A percentile compares a stretch with the other conserved stretches of the same genome.
phyloP scores from a whole-genome alignment of 192 early-diverging fungal genomes.

The Coemansia sp. region DNA sequence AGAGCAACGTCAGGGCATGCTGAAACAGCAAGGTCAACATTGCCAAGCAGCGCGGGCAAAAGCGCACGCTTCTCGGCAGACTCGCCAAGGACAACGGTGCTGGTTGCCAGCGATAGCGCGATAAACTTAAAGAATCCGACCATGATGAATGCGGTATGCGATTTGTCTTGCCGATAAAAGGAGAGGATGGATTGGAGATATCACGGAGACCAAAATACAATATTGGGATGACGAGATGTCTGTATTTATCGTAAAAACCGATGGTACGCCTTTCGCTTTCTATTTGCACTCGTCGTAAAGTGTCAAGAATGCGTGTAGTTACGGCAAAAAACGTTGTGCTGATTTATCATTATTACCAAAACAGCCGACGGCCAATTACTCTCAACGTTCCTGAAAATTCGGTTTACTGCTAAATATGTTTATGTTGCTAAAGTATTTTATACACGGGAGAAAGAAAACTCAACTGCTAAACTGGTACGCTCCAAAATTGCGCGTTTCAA shows the following conservation, averaged over 20 bases:
- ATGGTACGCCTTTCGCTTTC: neutral
- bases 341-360: neutral
- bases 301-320: neutral
- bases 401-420: neutral
- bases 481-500: constrained; percentile 27
- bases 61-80: constrained; percentile 32
- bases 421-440: neutral
- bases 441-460: neutral
- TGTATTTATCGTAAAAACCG: neutral
- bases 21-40: constrained; percentile 29
- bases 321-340: neutral
- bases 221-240: neutral
- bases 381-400: constrained; percentile 5
- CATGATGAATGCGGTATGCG: constrained; percentile 12
- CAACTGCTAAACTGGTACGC: constrained; percentile 19
- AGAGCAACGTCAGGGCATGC: constrained; percentile 45
- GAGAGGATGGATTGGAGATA: neutral
- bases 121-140: constrained; percentile 25
- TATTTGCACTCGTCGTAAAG: neutral
- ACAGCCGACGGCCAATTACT: neutral
- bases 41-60: constrained; percentile 46
- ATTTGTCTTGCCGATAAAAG: neutral
- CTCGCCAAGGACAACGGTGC: constrained; percentile 13
- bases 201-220: neutral
- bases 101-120: constrained; percentile 16